Percentiles rank a stretch among this genome's conserved stretches.
Conservation (phyloP, 805 yeast genomes). For the Limtongia smithiae region DNA sequence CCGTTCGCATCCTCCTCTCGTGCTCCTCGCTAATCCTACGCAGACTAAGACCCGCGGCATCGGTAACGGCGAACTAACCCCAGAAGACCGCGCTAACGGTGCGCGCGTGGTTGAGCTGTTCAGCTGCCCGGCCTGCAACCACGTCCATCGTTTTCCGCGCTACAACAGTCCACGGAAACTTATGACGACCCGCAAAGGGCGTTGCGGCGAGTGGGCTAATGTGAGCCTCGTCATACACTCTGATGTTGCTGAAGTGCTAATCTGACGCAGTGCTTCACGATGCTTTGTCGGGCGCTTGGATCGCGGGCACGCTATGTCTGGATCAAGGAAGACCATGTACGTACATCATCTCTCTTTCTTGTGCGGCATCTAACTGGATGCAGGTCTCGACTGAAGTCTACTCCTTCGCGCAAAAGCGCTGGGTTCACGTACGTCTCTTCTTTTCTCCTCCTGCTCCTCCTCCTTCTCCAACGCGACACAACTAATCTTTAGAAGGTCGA, state of each 20-base stretch:
- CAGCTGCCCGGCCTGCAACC: conserved; percentile 52
- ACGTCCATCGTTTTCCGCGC: conserved; percentile 62
- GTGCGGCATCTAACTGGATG: background rate
- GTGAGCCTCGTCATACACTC: conserved; percentile 21
- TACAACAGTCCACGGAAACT: conserved; percentile 65
- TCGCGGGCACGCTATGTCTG: conserved; percentile 67
- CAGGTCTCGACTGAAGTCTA: conserved; percentile 79
- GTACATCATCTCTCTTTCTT: conserved; percentile 1
- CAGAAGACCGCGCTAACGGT: conserved; percentile 46
- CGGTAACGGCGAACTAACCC: conserved; percentile 45
- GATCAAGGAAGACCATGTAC: conserved; percentile 89
- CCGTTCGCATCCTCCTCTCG: background rate
- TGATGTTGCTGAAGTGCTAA: too few relatives aligned
- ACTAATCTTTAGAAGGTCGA: conserved; percentile 42
- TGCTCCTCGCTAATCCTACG: conserved; percentile 10
- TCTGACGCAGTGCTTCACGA: conserved; percentile 57
- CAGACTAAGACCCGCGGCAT: conserved; percentile 41
- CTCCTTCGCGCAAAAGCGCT: conserved; percentile 54
- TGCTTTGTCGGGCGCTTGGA: conserved; percentile 65
- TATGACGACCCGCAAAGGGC: conserved; percentile 60
- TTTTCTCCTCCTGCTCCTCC: too few relatives aligned
- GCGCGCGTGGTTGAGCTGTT: conserved; percentile 65
- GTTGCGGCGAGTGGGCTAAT: conserved; percentile 97
- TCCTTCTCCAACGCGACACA: background rate
- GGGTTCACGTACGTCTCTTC: conserved; percentile 62